These are phyloP conservation scores for Sclerotinia subarctica DNA, from an alignment of 2,329 filamentous ascomycete species.

Conservation along the genomic window DNA sequence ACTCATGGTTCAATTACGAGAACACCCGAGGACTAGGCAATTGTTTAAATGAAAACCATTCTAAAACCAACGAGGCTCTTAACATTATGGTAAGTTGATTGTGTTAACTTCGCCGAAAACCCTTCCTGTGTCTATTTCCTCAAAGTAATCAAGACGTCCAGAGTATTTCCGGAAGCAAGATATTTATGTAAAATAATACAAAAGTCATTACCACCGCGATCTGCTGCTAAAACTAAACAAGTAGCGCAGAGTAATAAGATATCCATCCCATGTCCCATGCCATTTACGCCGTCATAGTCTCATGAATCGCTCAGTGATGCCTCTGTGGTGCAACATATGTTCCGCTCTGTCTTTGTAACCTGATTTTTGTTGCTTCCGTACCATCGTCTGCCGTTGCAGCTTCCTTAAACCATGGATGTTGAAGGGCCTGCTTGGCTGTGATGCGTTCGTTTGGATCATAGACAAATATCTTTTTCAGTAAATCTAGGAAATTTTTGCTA, in stretches of 20 bases:
- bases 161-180: slow-evolving; percentile 18
- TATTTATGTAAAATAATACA: slow-evolving; percentile 22
- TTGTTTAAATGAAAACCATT: not conserved
- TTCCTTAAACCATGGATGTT: slow-evolving; percentile 68
- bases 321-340: slow-evolving; percentile 26
- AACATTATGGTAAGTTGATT: slow-evolving; percentile 4
- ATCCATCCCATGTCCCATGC: slow-evolving; percentile 26
- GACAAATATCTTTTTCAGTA: slow-evolving; percentile 64
- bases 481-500: slow-evolving; percentile 60
- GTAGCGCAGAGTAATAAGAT: slow-evolving; percentile 27
- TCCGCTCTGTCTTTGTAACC: slow-evolving; percentile 38
- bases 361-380: slow-evolving; percentile 64
- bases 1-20: not conserved
- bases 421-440: slow-evolving; percentile 62
- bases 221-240: slow-evolving; percentile 23
- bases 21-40: not conserved
- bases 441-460: slow-evolving; percentile 65
- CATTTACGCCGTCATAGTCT: slow-evolving; percentile 36
- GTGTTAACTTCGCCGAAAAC: not conserved
- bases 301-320: slow-evolving; percentile 34
- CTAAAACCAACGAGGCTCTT: not conserved
- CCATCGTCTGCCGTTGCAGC: slow-evolving; percentile 61
- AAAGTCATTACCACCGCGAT: slow-evolving; percentile 23
- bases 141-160: slow-evolving; percentile 18
- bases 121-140: slow-evolving; percentile 18